Conservation (phyloP, 768 basidiomycete genomes). For the Pholiota molesta region DNA sequence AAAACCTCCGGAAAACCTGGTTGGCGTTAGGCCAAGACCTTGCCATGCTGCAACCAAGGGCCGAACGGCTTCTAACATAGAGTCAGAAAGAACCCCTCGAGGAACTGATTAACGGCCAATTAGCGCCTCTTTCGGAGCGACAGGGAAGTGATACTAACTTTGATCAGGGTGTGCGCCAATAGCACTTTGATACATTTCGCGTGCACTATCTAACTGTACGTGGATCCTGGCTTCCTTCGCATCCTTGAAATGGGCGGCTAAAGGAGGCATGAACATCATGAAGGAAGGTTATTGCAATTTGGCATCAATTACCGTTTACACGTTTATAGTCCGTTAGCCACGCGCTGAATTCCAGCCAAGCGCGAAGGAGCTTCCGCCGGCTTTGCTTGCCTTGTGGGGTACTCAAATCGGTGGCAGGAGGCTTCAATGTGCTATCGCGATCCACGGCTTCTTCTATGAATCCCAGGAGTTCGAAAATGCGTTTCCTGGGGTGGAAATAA, state of each 20-base stretch:
- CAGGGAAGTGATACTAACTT: constrained; percentile 44
- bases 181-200: constrained; percentile 72
- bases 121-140: background rate
- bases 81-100: constrained; percentile 49
- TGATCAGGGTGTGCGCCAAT: constrained; percentile 81
- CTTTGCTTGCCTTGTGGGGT: constrained; percentile 50
- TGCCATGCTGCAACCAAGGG: constrained; percentile 44
- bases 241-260: constrained; percentile 52
- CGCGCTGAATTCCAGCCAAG: constrained; percentile 77
- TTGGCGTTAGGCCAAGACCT: constrained; percentile 66
- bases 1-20: constrained; percentile 67
- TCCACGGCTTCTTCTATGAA: constrained; percentile 41
- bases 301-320: constrained; percentile 36
- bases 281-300: constrained; percentile 14
- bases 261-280: constrained; percentile 8
- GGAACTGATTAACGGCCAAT: constrained; percentile 41
- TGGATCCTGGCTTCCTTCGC: constrained; percentile 41
- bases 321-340: constrained; percentile 66
- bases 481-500: constrained; percentile 36
- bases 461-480: constrained; percentile 46
- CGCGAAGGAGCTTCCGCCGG: constrained; percentile 68
- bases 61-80: constrained; percentile 40
- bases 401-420: constrained; percentile 55
- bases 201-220: constrained; percentile 46
- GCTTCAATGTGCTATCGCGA: constrained; percentile 48